Base-by-base conservation (phyloP, 2,329 filamentous ascomycete species). In the Annulohypoxylon truncatum region DNA sequence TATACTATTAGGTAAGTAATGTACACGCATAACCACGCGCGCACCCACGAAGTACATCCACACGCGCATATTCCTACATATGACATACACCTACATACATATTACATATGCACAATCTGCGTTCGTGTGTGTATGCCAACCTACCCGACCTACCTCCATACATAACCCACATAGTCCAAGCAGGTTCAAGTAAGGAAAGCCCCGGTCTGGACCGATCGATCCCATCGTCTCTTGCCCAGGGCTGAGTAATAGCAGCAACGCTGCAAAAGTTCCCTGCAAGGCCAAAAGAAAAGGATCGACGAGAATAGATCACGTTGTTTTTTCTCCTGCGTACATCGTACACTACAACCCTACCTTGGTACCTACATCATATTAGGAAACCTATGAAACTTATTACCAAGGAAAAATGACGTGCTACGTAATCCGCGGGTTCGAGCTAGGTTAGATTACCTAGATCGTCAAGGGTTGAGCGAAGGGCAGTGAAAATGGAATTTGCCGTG, bases 191-290 rank as follows among this genome's bases (percentile, higher is more conserved):
- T 31, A 46, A 42, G 20, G 20, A 22, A 22, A 22, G 18, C 13
- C 40, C 46, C 33, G 57, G 65, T 64, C 65, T 64, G 47, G 65
- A 67, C 13, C 61, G 52, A 61, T 68, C 61, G 24, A 59, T 56
- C 44, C 38, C 40, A 31, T 58, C 44, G 33, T 58, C 42, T 42
- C 3, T 18, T 18, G n/a, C 5, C 38, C 2, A 15, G 38, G 15
- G 52, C 56, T 58, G 65, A 64, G 53, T 64, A 64, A 64, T 44
- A 24, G 44, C 35, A 46, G 38, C 20, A 20, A 42, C 18, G 12
- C 38, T 46, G 50, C 55, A 60, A 64, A 64, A 57, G 56, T 64
- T 52, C 38, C 38, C 31, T 50, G 53, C 46, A 29, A 38, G 22
- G 22, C 15, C 4, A 26, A 20, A 61, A 40, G 31, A 53, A 31